A percentile compares a stretch with the other conserved stretches of the same genome.
Evolutionary conservation across 2,329 filamentous ascomycete species (phyloP).

Genomic region (Clarireedia paspali): DNA sequence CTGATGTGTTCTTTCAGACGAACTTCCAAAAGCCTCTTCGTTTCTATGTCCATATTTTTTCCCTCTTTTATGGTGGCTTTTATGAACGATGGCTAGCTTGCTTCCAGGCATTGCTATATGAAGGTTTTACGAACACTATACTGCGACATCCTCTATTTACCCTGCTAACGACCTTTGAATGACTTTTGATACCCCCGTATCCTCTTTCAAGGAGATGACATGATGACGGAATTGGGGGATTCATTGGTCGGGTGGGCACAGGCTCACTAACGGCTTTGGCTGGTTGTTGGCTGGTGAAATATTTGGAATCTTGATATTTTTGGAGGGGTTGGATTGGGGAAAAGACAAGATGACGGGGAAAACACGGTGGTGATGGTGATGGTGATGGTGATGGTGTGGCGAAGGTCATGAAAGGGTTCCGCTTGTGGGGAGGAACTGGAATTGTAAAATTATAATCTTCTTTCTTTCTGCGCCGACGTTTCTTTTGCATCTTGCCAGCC

Average conservation of each 20-base stretch:
- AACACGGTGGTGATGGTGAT: neutral
- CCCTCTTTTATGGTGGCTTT: conserved; percentile 1
- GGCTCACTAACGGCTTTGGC: conserved; percentile 19
- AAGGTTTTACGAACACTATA: conserved; percentile 8
- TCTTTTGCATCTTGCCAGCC: conserved; percentile 23
- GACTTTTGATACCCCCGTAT: neutral
- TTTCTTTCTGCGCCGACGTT: conserved; percentile 3
- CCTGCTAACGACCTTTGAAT: neutral
- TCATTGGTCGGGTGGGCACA: neutral
- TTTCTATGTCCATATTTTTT: conserved; percentile 8
- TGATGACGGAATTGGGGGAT: conserved; percentile 7
- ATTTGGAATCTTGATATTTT: neutral
- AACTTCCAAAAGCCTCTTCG: conserved; percentile 6
- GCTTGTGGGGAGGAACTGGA: conserved; percentile 16
- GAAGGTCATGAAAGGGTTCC: neutral
- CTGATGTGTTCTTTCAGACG: neutral
- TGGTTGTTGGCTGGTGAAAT: conserved; percentile 18
- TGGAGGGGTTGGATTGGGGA: neutral
- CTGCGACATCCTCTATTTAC: neutral
- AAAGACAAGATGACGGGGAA: neutral
- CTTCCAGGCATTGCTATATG: conserved; percentile 3
- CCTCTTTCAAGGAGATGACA: neutral
- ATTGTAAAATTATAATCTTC: conserved; percentile 30
- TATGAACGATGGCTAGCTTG: conserved; percentile 8
- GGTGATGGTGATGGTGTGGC: neutral